Evolutionary conservation across 2,329 filamentous ascomycete species (phyloP), one percentile per base, ranked within the genome.

Genomic region (Colletotrichum scovillei): DNA sequence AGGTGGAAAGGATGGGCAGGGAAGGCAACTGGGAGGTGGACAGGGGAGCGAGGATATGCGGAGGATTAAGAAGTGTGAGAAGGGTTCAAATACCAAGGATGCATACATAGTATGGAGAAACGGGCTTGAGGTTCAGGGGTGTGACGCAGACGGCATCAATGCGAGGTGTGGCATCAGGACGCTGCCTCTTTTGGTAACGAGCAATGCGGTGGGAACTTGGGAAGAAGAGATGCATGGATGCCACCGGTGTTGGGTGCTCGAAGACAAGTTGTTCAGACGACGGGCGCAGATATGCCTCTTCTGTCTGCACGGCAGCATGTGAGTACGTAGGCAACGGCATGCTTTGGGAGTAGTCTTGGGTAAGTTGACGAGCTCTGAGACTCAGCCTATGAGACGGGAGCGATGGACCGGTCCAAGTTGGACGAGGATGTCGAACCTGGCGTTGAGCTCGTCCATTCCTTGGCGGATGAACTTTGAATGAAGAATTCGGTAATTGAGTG

Each of bases 121-220:
- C 49, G 68, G 57, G 58, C 57, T 72, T 14, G 32, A 38, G 24
- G 30, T 35, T 53, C 62, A 62, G 38, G 72, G 62, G 68, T 58
- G 56, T 72, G 58, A 74, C 68, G 63, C 72, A 74, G 49, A 60
- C 28, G 57, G 52, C 56, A 74, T 74, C 72, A 74, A 74, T 74
- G 72, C 72, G 68, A 74, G 26, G 28, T 32, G 32, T 19, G 30
- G 9, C 26, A 32, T 66, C 55, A 62, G 55, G 59, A 64, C 56
- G 38, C 56, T 72, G 42, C 62, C 62, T 71, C 49, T 72, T 72
- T 59, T 49, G 55, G 65, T 32, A 57, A 70, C 56, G 55, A 49
- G 59, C 49, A 38, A 59, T 38, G 55, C 49, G 32, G 56, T 59
- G 30, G 38, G 56, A 63, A 28, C 38, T 30, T 59, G 38, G 38